Evolutionary conservation across 345 rosid genomes (phyloP).

Genomic region (Populus alba): DNA sequence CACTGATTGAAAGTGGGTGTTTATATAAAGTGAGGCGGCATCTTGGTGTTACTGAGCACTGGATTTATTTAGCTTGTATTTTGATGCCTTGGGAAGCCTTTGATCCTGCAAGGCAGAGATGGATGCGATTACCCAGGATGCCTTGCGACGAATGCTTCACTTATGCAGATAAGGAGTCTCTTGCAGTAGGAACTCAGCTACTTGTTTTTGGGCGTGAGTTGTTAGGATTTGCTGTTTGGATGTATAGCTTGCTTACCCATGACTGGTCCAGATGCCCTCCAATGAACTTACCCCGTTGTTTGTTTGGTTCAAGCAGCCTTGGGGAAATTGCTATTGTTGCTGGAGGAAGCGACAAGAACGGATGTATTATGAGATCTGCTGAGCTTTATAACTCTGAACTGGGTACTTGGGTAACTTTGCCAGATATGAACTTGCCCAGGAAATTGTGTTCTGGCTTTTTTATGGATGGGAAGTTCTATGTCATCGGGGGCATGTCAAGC

Average conservation of each 20-base stretch:
- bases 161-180: conserved; percentile 75
- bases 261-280: conserved; percentile 67
- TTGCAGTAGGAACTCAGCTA: conserved; percentile 70
- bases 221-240: conserved; percentile 72
- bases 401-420: conserved; percentile 69
- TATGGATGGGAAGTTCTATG: conserved; percentile 77
- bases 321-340: conserved; percentile 69
- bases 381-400: conserved; percentile 64
- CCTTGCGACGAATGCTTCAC: conserved; percentile 86
- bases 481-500: conserved; percentile 73
- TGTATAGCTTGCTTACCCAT: conserved; percentile 49
- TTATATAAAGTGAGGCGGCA: conserved; percentile 61
- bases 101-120: conserved; percentile 53
- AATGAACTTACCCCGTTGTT: conserved; percentile 70
- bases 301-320: conserved; percentile 72
- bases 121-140: conserved; percentile 74
- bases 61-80: conserved; percentile 75
- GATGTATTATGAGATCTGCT: conserved; percentile 54
- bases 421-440: conserved; percentile 65
- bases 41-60: conserved; percentile 49
- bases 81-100: conserved; percentile 78
- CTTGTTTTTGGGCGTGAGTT: conserved; percentile 75
- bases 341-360: conserved; percentile 66
- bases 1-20: conserved; percentile 42
- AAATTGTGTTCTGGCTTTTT: conserved; percentile 78